These are phyloP conservation scores for Capronia americana DNA, from an alignment of 2,329 filamentous ascomycete species.

Conservation along the genomic window DNA sequence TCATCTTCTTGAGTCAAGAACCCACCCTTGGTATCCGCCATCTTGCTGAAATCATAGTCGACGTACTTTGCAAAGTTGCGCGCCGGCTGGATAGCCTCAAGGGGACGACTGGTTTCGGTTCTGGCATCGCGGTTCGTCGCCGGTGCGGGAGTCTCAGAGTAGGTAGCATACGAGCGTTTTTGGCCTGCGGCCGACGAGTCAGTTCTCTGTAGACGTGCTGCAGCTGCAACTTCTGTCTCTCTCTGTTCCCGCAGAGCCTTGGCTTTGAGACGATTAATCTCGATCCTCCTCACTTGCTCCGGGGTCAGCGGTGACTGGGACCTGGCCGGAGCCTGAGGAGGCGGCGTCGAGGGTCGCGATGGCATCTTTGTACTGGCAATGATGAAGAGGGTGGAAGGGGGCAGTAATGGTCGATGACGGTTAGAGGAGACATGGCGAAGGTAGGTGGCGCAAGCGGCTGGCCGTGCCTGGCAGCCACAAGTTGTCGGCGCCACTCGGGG, in stretches of 20 bases:
- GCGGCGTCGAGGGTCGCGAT: constrained; percentile 55
- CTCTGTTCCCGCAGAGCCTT: constrained; percentile 82
- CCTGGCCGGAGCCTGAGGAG: constrained; percentile 46
- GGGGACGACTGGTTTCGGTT: constrained; percentile 46
- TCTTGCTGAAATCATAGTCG: constrained; percentile 96
- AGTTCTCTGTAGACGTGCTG: constrained; percentile 45
- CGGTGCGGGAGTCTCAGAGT: constrained; percentile 63
- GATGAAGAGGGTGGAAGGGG: neutral
- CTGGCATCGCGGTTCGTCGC: constrained; percentile 74
- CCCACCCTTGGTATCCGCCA: constrained; percentile 97
- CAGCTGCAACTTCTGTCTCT: constrained; percentile 62
- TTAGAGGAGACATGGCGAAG: neutral
- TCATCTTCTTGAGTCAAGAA: constrained; percentile 93
- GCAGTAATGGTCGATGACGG: neutral
- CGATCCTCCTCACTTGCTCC: constrained; percentile 70
- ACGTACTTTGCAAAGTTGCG: constrained; percentile 93
- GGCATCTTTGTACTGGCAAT: constrained; percentile 32
- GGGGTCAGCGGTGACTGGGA: constrained; percentile 60
- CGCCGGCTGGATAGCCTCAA: constrained; percentile 71
- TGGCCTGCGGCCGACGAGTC: constrained; percentile 63
- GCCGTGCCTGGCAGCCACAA: constrained; percentile 4
- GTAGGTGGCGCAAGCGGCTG: neutral
- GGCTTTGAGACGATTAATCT: constrained; percentile 84
- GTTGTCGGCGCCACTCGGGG: constrained; percentile 28
- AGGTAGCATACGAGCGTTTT: constrained; percentile 74